Base-by-base conservation (phyloP, 495 filamentous ascomycete genomes). In the Aspergillus kassunensis region DNA sequence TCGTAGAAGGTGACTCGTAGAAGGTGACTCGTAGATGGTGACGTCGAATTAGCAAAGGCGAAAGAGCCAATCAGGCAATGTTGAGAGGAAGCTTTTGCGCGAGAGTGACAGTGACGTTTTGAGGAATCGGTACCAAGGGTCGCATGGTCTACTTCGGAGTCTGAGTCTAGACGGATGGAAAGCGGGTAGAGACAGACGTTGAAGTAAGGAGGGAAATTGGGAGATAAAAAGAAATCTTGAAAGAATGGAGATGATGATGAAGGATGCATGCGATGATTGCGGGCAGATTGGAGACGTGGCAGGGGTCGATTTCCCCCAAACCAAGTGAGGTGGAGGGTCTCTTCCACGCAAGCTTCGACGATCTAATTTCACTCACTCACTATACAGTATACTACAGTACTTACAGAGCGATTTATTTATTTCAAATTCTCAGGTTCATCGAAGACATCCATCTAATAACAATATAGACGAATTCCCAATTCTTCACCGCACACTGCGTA, bases 91-190 rank as follows among this genome's bases (percentile, higher is more conserved):
- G 56, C 35, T 58, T 58, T 47, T 52, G 33, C 20, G 19, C 13
- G 30, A 29, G 36, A 25, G 37, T 31, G 42, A 45, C 25, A 16
- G 34, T 49, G 49, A 56, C 35, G 46, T 46, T 45, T 30, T 21
- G 15, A 11, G 23, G 10, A 12, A 21, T 37, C 16, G 27, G 55
- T 54, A 58, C 61, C 61, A 63, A 47, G 61, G 57, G 40, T 60
- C 34, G 61, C 61, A 63, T 63, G 53, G 30, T 63, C 57, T 51
- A n/a, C n/a, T n/a, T n/a, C n/a, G 45, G 50, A 56, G 39, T 49
- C 41, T 44, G 21, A 36, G 24, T 27, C 9, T 27, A 29, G 24
- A 18, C 18, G 30, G 24, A 30, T 3, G 34, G 41, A 37, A 19
- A 47, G 12, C 10, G 44, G 19, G 20, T 34, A 23, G 37, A 44